Evolutionary conservation across 2,329 filamentous ascomycete species (phyloP).

Genomic region (Scytalidium sp.): DNA sequence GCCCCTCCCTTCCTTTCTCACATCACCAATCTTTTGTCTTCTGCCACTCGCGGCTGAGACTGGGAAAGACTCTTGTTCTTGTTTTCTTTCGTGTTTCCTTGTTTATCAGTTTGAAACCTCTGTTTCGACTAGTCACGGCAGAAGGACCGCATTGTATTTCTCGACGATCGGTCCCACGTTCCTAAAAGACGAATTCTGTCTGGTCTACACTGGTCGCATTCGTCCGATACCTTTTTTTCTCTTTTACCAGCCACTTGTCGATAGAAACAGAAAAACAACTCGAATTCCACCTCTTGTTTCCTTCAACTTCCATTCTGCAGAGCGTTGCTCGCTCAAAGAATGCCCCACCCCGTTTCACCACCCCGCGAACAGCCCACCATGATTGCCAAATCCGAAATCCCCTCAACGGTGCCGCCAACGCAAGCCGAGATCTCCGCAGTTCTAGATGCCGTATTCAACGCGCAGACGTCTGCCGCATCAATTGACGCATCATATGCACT

Average conservation of each 20-base stretch:
- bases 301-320: constrained; percentile 13
- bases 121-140: background rate
- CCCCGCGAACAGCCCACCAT: constrained; percentile 39
- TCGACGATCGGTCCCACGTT: background rate
- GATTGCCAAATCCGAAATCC: constrained; percentile 40
- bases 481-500: constrained; percentile 64
- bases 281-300: constrained; percentile 1
- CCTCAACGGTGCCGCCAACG: constrained; percentile 48
- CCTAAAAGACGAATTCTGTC: background rate
- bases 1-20: constrained; percentile 7
- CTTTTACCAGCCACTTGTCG: background rate
- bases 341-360: constrained; percentile 44
- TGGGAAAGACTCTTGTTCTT: constrained; percentile 10
- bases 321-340: constrained; percentile 30
- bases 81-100: constrained; percentile 3
- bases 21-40: constrained; percentile 14
- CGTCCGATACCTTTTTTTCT: constrained; percentile 1
- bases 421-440: constrained; percentile 64
- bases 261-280: background rate
- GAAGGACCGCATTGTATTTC: background rate
- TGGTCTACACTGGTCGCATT: background rate
- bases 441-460: constrained; percentile 62
- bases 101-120: background rate
- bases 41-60: constrained; percentile 31
- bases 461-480: constrained; percentile 51